phyloP scores from a whole-genome alignment of 495 filamentous ascomycete species.

The Penicillium odoratum region DNA sequence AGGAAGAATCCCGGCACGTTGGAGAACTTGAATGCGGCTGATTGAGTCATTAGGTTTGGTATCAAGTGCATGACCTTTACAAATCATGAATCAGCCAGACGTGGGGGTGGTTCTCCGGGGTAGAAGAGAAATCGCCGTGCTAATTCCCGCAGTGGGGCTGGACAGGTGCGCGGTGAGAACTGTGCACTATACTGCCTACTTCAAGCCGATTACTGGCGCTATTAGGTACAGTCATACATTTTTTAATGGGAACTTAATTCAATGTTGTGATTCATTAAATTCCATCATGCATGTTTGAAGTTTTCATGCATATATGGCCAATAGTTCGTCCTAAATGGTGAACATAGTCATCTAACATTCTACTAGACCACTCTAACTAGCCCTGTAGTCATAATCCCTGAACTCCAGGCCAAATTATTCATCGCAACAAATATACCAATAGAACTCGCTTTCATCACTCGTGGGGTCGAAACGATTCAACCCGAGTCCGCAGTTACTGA shows the following conservation, averaged over 20 bases:
- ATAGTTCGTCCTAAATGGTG: background rate
- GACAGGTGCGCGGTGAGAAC: background rate
- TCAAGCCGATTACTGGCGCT: background rate
- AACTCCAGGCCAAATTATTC: background rate
- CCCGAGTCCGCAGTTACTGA: background rate
- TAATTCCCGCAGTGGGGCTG: slow-evolving; percentile 1
- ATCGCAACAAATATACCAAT: background rate
- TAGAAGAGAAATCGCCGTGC: background rate
- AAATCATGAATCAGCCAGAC: background rate
- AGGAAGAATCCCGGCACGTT: slow-evolving; percentile 69
- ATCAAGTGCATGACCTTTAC: background rate
- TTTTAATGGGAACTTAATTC: too few relatives aligned
- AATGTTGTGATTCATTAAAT: background rate
- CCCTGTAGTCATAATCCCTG: background rate
- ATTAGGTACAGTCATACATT: too few relatives aligned
- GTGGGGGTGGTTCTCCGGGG: background rate
- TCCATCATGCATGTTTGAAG: background rate
- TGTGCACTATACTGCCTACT: background rate
- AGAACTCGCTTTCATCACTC: background rate
- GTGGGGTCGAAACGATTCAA: background rate
- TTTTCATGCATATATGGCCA: background rate
- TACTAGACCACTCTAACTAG: background rate
- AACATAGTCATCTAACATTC: background rate
- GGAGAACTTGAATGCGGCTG: slow-evolving; percentile 27
- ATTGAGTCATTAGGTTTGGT: background rate